Conservation (phyloP, 345 rosid species). For the Lenwebbia sp. region DNA sequence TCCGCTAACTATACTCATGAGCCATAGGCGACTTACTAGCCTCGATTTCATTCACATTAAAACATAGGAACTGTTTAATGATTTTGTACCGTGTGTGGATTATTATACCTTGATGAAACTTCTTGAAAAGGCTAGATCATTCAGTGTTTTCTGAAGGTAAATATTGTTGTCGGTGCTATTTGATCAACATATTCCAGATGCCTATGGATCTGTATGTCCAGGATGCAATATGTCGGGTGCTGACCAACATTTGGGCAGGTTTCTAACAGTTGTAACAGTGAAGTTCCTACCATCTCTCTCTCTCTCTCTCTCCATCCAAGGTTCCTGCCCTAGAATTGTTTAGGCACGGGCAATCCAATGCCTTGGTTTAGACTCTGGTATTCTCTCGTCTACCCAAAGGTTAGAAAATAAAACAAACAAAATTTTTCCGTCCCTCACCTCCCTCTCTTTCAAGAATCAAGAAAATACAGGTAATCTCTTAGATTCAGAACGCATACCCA, state of each 20-base stretch:
- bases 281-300: background rate
- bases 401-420: background rate
- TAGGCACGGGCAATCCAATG: background rate
- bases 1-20: background rate
- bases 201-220: background rate
- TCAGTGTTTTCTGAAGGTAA: background rate
- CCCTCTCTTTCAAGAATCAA: background rate
- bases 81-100: background rate
- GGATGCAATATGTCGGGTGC: background rate
- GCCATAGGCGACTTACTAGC: background rate
- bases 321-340: background rate
- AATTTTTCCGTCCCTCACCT: background rate
- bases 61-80: background rate
- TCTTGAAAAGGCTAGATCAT: background rate
- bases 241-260: background rate
- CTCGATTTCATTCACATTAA: background rate
- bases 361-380: background rate
- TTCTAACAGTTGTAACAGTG: background rate
- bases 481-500: conserved; percentile 40
- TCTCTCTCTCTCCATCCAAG: background rate
- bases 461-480: background rate
- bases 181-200: background rate
- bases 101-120: background rate
- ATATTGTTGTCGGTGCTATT: background rate
- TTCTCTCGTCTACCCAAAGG: background rate